These are phyloP conservation scores for Thuidium tamariscinum DNA, from an alignment of 225 moss, liverwort and hornwort species.

Conservation along the genomic window DNA sequence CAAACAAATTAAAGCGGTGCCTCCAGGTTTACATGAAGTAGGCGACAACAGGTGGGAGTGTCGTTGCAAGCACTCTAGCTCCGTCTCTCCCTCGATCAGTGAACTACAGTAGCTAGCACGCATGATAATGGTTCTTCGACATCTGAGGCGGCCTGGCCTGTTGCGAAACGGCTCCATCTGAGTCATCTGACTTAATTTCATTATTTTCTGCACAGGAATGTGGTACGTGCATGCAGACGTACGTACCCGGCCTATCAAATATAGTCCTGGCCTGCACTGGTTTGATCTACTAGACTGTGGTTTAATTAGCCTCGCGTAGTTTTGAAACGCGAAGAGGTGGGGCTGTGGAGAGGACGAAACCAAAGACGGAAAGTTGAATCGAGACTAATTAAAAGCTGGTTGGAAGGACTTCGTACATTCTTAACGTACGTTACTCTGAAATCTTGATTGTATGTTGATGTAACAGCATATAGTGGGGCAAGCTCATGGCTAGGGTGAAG, in stretches of 20 bases:
- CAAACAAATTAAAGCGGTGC: not conserved
- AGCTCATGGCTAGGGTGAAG: not conserved
- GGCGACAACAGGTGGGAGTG: conserved; percentile 9
- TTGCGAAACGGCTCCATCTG: not conserved
- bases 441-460: not conserved
- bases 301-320: not conserved
- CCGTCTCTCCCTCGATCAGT: too few relatives aligned
- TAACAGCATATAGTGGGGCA: not conserved
- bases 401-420: not conserved
- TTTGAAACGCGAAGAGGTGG: not conserved
- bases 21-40: not conserved
- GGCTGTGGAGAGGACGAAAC: not conserved
- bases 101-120: not conserved
- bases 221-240: not conserved
- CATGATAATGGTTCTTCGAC: not conserved
- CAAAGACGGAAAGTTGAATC: not conserved
- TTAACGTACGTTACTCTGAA: not conserved
- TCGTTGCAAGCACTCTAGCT: not conserved
- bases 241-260: not conserved
- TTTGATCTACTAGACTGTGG: not conserved
- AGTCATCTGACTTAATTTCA: not conserved
- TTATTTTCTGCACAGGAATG: not conserved
- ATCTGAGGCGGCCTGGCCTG: not conserved
- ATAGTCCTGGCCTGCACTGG: not conserved
- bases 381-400: not conserved